Evolutionary conservation across 176 grass and related monocot genomes (phyloP), one percentile per base, ranked within the genome.

Genomic region (Chloris gayana): DNA sequence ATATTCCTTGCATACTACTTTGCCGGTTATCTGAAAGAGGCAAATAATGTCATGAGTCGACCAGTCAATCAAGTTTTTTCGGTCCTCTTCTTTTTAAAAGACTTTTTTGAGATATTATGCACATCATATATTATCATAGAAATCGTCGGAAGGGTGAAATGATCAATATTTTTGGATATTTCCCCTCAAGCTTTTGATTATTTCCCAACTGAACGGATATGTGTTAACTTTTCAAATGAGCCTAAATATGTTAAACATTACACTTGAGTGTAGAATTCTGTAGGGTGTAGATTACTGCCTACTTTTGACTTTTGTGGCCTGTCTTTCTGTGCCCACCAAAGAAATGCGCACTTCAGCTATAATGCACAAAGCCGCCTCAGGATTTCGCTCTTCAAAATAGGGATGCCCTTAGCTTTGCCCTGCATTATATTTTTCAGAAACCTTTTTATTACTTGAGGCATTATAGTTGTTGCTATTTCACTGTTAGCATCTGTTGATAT

Each of bases 1-100:
- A n/a, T n/a, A n/a, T n/a, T n/a, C n/a, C n/a, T n/a, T n/a, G n/a
- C n/a, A n/a, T n/a, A n/a, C n/a, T n/a, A 51, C 41, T 84, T 63
- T 75, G 63, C 46, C 26, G 50, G 66, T 41, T 33, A 49, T 76
- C 10, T 37, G 42, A 9, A 63, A 51, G 29, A 76, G 31, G 69
- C 2, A 76, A 39, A 44, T 29, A 0, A 26, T 33, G 19, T 64
- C 75, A 7, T 5, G 25, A 71, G 3, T 53, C 25, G 47, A 42
- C 13, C 31, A 33, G 32, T 50, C 67, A 25, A 67, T 24, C 37
- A 42, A 7, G 7, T 50, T 67, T 82, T 72, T 39, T 38, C 50
- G 17, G 21, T 68, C 45, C 68, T n/a, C 5, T 65, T 33, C 54
- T 35, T 41, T 9, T 0, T 0, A 51, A n/a, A 50, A 33, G 6